Percentiles rank a stretch among this genome's conserved stretches.
Conservation (phyloP, 2,329 filamentous ascomycete genomes). For the Alternaria viburni region DNA sequence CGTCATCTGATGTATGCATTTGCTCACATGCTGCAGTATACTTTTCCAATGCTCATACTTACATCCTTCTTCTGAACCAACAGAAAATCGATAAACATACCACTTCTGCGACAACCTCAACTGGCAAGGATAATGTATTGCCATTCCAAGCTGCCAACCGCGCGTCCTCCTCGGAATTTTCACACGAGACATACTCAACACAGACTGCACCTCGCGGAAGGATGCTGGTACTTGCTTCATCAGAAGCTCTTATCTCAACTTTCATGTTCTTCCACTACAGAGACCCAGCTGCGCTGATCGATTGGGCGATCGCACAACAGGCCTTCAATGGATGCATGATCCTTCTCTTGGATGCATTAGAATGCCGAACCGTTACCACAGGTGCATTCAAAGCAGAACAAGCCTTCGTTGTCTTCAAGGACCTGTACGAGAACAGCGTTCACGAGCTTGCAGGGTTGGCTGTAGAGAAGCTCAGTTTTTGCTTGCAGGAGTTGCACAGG, state of each 20-base stretch:
- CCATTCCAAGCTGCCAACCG: conserved; percentile 23
- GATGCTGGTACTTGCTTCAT: conserved; percentile 51
- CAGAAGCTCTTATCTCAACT: conserved; percentile 50
- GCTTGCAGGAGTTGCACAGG: conserved; percentile 28
- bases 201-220: conserved; percentile 44
- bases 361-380: conserved; percentile 44
- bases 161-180: conserved; percentile 14
- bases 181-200: conserved; percentile 18
- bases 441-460: conserved; percentile 56
- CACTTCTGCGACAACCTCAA: background rate
- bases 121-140: conserved; percentile 1
- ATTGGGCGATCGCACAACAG: conserved; percentile 58
- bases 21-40: conserved; percentile 45
- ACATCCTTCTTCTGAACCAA: conserved; percentile 57
- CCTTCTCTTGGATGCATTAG: conserved; percentile 54
- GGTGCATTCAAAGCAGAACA: conserved; percentile 46
- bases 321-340: conserved; percentile 60
- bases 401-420: conserved; percentile 51
- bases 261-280: conserved; percentile 57
- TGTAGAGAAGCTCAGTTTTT: conserved; percentile 49
- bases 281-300: conserved; percentile 53
- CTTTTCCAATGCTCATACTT: conserved; percentile 57
- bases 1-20: background rate
- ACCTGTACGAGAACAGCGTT: conserved; percentile 51
- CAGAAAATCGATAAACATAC: conserved; percentile 45